Percentiles rank a stretch among this genome's conserved stretches.
Conservation (phyloP, 2,329 filamentous ascomycete species). For the Aspergillus pseudoviridinutans region DNA sequence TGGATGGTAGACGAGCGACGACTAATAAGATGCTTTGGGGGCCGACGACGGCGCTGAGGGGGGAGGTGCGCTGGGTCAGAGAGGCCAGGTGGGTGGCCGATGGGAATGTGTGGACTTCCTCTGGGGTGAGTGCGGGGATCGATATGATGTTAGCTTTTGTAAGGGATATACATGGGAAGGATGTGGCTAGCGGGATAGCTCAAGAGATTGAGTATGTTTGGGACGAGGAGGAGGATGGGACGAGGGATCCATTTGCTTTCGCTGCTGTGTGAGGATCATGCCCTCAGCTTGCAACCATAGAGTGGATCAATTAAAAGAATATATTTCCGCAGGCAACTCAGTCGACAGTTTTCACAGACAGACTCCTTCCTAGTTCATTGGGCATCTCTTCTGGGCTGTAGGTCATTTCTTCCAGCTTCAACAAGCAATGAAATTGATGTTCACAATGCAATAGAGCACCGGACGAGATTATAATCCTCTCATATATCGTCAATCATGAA, state of each 20-base stretch:
- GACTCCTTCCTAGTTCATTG: too few species aligned
- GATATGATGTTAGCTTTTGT: constrained; percentile 60
- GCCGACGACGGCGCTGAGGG: neutral
- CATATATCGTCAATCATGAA: too few species aligned
- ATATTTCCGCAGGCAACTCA: too few species aligned
- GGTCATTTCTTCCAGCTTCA: too few species aligned
- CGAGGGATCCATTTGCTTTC: constrained; percentile 53
- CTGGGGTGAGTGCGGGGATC: constrained; percentile 61
- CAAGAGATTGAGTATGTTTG: constrained; percentile 57
- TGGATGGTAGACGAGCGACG: constrained; percentile 5
- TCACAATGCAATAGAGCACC: too few species aligned
- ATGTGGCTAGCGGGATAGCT: constrained; percentile 47
- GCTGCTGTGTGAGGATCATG: neutral
- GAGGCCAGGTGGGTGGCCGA: constrained; percentile 39
- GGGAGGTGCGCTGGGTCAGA: constrained; percentile 1
- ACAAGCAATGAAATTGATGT: too few species aligned
- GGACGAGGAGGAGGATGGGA: constrained; percentile 42
- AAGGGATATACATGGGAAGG: constrained; percentile 50
- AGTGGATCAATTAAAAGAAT: too few species aligned
- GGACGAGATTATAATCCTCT: too few species aligned
- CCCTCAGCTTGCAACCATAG: too few species aligned
- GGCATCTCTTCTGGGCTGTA: too few species aligned
- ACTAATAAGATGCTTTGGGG: constrained; percentile 7
- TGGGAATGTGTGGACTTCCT: constrained; percentile 64
- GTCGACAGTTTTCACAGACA: too few species aligned